A percentile compares a stretch with the other conserved stretches of the same genome.
Evolutionary conservation across 176 grass and related monocot species (phyloP).

Genomic region (Carex kokanica): DNA sequence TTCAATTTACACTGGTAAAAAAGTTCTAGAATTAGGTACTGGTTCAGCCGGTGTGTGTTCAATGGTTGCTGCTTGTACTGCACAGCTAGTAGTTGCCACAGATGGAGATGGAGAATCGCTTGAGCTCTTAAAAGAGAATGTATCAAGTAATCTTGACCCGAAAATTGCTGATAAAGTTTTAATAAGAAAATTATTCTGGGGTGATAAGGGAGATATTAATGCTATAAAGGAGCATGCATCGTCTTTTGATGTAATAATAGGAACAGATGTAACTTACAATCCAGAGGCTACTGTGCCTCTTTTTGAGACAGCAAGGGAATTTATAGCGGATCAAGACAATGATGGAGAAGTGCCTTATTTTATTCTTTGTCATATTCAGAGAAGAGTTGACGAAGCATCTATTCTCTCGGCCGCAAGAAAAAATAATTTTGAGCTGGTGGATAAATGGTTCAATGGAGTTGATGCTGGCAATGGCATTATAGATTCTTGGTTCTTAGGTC

Average conservation of each 20-base stretch:
- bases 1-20: slow-evolving; percentile 65
- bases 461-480: slow-evolving; percentile 53
- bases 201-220: slow-evolving; percentile 44
- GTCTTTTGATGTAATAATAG: slow-evolving; percentile 78
- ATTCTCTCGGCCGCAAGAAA: slow-evolving; percentile 39
- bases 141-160: slow-evolving; percentile 46
- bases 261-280: slow-evolving; percentile 82
- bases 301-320: slow-evolving; percentile 65
- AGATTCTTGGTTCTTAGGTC: slow-evolving; percentile 58
- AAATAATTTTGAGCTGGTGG: slow-evolving; percentile 57
- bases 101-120: slow-evolving; percentile 82
- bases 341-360: slow-evolving; percentile 29
- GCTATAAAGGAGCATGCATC: slow-evolving; percentile 39
- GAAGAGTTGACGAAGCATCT: slow-evolving; percentile 59
- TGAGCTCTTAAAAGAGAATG: slow-evolving; percentile 59
- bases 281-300: slow-evolving; percentile 68
- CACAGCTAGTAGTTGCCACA: slow-evolving; percentile 59
- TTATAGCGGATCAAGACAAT: slow-evolving; percentile 40
- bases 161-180: slow-evolving; percentile 40
- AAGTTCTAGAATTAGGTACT: slow-evolving; percentile 72
- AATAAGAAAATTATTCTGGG: slow-evolving; percentile 67
- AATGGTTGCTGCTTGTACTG: slow-evolving; percentile 61
- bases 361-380: slow-evolving; percentile 85
- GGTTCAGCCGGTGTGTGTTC: slow-evolving; percentile 87
- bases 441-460: slow-evolving; percentile 77